Percentiles rank a stretch among this genome's conserved stretches.
These are phyloP conservation scores for Lachnum nothofagi DNA, from an alignment of 2,329 filamentous ascomycete species.

Conservation along the genomic window DNA sequence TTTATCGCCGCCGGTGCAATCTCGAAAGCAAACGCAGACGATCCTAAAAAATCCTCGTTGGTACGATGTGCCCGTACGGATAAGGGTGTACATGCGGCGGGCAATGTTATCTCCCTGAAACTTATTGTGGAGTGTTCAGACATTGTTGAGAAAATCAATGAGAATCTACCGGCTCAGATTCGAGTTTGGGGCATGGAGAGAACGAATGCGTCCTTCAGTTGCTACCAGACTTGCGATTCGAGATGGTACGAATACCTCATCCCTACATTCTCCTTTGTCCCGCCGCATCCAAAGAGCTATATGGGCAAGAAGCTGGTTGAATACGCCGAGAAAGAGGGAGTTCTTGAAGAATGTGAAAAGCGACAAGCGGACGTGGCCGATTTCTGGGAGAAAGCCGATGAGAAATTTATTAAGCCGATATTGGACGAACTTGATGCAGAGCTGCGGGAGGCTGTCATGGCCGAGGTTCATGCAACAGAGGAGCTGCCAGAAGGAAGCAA, in stretches of 20 bases:
- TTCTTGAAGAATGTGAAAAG: conserved; percentile 61
- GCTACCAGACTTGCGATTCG: conserved; percentile 91
- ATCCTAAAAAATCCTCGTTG: conserved; percentile 92
- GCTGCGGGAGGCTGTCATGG: conserved; percentile 57
- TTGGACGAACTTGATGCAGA: conserved; percentile 58
- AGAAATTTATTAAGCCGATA: conserved; percentile 71
- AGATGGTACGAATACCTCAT: conserved; percentile 97
- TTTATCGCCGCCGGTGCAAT: conserved; percentile 90
- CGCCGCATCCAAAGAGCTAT: conserved; percentile 83
- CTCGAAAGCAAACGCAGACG: conserved; percentile 92
- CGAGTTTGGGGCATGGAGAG: conserved; percentile 90
- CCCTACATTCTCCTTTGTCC: conserved; percentile 85
- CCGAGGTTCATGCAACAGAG: conserved; percentile 48
- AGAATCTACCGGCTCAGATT: conserved; percentile 78
- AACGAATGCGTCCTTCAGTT: conserved; percentile 86
- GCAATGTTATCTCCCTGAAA: conserved; percentile 92
- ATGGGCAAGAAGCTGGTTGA: conserved; percentile 80
- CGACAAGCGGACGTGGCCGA: conserved; percentile 71
- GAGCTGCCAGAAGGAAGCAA: conserved; percentile 16
- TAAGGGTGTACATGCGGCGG: conserved; percentile 94
- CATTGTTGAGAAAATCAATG: conserved; percentile 87
- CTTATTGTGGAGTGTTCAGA: conserved; percentile 89
- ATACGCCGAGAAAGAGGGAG: conserved; percentile 66
- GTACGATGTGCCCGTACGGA: conserved; percentile 93
- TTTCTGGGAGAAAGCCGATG: conserved; percentile 81